Conservation (phyloP, 768 basidiomycete genomes). For the Phlegmacium glaucopus region DNA sequence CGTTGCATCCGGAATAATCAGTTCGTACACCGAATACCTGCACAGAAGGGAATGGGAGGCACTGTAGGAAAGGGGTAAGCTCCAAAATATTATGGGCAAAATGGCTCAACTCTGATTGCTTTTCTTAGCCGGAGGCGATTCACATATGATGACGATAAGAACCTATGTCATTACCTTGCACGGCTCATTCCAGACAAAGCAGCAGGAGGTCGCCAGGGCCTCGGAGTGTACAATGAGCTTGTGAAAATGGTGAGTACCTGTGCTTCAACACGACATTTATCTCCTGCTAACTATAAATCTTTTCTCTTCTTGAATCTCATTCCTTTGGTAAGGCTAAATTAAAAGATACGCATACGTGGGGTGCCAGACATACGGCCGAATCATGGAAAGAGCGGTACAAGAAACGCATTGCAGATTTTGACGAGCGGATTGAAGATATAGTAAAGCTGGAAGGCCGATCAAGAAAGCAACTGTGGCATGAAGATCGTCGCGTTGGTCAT, state of each 20-base stretch:
- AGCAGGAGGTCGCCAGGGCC: slow-evolving; percentile 38
- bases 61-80: slow-evolving; percentile 8
- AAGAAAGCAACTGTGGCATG: slow-evolving; percentile 22
- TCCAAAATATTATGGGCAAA: slow-evolving; percentile 1
- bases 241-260: slow-evolving; percentile 21
- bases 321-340: slow-evolving; percentile 9
- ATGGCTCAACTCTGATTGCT: not conserved
- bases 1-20: slow-evolving; percentile 16
- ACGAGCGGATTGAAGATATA: slow-evolving; percentile 29
- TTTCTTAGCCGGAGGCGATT: slow-evolving; percentile 23
- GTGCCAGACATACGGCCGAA: slow-evolving; percentile 35
- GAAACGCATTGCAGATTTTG: slow-evolving; percentile 29
- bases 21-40: slow-evolving; percentile 15
- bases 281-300: not conserved
- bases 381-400: slow-evolving; percentile 51
- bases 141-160: slow-evolving; percentile 35
- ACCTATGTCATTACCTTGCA: slow-evolving; percentile 36
- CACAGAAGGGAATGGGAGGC: slow-evolving; percentile 29
- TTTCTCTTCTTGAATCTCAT: slow-evolving; percentile 2
- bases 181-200: slow-evolving; percentile 28
- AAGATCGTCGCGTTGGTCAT: slow-evolving; percentile 14
- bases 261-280: not conserved
- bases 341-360: slow-evolving; percentile 34
- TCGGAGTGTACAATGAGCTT: slow-evolving; percentile 31
- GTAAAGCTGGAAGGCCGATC: slow-evolving; percentile 21